A percentile compares a stretch with the other conserved stretches of the same genome.
phyloP scores from a whole-genome alignment of 192 early-diverging fungal species.

The Linnemannia exigua region DNA sequence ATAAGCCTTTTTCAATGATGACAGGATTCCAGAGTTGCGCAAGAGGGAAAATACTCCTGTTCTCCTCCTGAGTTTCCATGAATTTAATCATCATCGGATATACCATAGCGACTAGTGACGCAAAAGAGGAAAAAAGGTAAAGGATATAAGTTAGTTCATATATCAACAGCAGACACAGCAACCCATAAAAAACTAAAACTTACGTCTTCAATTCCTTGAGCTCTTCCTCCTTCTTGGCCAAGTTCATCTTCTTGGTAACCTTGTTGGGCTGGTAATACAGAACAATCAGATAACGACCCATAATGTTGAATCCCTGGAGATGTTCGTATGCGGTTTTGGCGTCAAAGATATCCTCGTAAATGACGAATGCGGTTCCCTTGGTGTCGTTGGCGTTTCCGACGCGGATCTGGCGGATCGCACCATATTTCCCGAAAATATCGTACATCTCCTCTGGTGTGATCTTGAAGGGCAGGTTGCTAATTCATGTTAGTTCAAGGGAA shows the following conservation, averaged over 20 bases:
- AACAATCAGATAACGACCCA: slow-evolving; percentile 95
- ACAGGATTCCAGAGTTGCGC: neutral
- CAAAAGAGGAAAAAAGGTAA: slow-evolving; percentile 4
- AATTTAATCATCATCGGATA: slow-evolving; percentile 44
- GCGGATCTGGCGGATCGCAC: slow-evolving; percentile 94
- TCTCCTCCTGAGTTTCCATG: neutral
- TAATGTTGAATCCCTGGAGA: slow-evolving; percentile 95
- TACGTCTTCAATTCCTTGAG: slow-evolving; percentile 79
- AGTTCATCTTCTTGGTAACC: slow-evolving; percentile 82
- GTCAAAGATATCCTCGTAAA: slow-evolving; percentile 98
- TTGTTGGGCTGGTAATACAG: slow-evolving; percentile 91
- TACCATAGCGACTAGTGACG: slow-evolving; percentile 55
- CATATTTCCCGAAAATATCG: slow-evolving; percentile 98
- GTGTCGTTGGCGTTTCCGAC: slow-evolving; percentile 88
- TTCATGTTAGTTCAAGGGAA: neutral
- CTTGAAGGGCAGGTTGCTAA: slow-evolving; percentile 95
- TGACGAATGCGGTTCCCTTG: slow-evolving; percentile 95
- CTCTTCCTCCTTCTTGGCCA: slow-evolving; percentile 83
- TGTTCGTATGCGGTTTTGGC: slow-evolving; percentile 98
- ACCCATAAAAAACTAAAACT: slow-evolving; percentile 21
- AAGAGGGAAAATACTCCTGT: neutral
- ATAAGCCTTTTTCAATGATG: neutral
- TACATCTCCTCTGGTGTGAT: slow-evolving; percentile 97
- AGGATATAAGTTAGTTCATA: neutral
- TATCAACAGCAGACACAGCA: slow-evolving; percentile 12